Base-by-base conservation (phyloP, 169 alveolate genomes). In the Plasmodium cynomolgi region DNA sequence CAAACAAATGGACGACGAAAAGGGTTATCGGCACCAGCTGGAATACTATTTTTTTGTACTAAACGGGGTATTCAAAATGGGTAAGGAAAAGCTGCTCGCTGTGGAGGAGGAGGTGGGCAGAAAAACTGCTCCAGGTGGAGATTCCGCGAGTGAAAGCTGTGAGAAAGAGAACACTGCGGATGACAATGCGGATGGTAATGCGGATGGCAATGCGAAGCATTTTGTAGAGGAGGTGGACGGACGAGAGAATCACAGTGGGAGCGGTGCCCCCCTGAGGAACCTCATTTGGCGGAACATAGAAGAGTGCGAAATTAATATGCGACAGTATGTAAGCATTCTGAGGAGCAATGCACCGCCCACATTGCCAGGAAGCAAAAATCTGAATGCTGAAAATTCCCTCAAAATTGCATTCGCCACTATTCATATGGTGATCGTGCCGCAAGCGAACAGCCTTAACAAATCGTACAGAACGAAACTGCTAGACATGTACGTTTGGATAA, bases 401-500 rank as follows among this genome's bases (percentile, higher is more conserved):
- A 44, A 79, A 56, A 86, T 75, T 56, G 72, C 81, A 20, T 79
- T 86, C 39, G 17, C 26, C 15, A 33, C 86, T 8, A 33, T 86
- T 58, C 74, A 86, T 86, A 33, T 86, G 41, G 34, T 86, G 31
- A 58, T 79, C 56, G 31, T 75, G 23, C 86, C 93, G 0, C 54
- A 34, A 7, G 23, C 29, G n/a, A 86, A 86, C 41, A 75, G 44
- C 47, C 20, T 86, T 23, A 75, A 33, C 81, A 77, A 71, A 62
- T n/a, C 82, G 37, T 68, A 72, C 33, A 80, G 54, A 81, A 2
- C 82, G 20, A 81, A 47, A 62, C 44, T 88, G 34, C 33, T 79
- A 54, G 39, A 88, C 20, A 62, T 88, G 58, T 88, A 79, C 77
- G 23, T 58, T 37, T 88, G 94, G 94, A 88, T 88, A 41, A 68